Evolutionary conservation across 2,329 filamentous ascomycete species (phyloP).

Genomic region (Pseudohalonectria lignicola): DNA sequence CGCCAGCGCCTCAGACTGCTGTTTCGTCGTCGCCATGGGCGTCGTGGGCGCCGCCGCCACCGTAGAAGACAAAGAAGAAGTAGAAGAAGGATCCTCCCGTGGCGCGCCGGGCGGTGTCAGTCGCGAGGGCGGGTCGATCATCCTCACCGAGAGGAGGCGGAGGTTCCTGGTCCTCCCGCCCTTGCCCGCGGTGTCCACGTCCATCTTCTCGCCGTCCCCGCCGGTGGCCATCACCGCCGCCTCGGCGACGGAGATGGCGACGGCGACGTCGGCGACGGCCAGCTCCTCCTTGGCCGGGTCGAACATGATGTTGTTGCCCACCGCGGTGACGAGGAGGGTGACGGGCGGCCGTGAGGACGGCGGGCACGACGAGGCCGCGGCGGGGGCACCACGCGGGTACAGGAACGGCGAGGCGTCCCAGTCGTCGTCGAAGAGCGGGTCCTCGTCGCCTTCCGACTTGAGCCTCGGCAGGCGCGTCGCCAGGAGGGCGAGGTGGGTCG

Average conservation of each 20-base stretch:
- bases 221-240: slow-evolving; percentile 9
- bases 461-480: slow-evolving; percentile 74
- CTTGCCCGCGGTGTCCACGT: slow-evolving; percentile 23
- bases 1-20: slow-evolving; percentile 18
- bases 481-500: slow-evolving; percentile 85
- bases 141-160: slow-evolving; percentile 57
- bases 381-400: slow-evolving; percentile 44
- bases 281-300: slow-evolving; percentile 88
- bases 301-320: slow-evolving; percentile 84
- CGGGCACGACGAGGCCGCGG: background rate
- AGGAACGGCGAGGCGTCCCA: slow-evolving; percentile 77
- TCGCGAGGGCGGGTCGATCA: slow-evolving; percentile 63
- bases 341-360: slow-evolving; percentile 59
- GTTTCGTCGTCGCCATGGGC: background rate
- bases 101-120: slow-evolving; percentile 63
- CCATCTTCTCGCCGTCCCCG: slow-evolving; percentile 20
- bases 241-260: slow-evolving; percentile 71
- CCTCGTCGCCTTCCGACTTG: slow-evolving; percentile 85
- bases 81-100: no score
- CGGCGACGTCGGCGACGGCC: slow-evolving; percentile 78
- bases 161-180: slow-evolving; percentile 28
- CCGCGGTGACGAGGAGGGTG: slow-evolving; percentile 79
- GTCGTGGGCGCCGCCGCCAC: slow-evolving; percentile 20
- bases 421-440: slow-evolving; percentile 96
- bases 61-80: no score